These are phyloP conservation scores for Tolypocladium inflatum DNA, from an alignment of 2,329 filamentous ascomycete species.

Conservation along the genomic window DNA sequence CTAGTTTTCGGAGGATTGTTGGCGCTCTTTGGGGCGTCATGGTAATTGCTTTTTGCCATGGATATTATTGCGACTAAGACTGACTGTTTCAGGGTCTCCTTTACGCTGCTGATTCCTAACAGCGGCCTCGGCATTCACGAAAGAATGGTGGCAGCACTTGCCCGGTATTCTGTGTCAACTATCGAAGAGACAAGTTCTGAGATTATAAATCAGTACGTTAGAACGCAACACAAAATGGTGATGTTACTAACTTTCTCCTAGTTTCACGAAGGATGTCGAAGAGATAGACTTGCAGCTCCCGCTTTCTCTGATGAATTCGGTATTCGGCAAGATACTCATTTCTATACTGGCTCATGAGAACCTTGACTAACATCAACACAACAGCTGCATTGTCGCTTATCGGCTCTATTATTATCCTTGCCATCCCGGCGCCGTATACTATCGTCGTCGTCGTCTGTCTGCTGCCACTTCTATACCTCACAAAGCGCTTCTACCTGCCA, in stretches of 20 bases:
- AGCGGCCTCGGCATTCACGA: background rate
- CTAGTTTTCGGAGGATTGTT: background rate
- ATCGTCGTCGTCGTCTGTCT: background rate
- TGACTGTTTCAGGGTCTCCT: background rate
- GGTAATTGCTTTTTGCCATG: background rate
- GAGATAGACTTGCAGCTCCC: background rate
- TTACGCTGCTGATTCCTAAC: background rate
- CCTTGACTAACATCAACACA: background rate
- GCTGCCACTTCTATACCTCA: background rate
- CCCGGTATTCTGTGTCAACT: background rate
- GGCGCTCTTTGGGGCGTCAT: background rate
- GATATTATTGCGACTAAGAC: background rate
- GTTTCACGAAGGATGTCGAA: background rate
- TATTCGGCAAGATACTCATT: background rate
- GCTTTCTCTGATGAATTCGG: background rate
- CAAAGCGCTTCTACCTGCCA: background rate
- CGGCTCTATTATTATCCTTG: background rate
- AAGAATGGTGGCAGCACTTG: background rate
- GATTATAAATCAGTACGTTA: background rate
- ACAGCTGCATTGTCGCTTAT: background rate
- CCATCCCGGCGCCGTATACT: background rate
- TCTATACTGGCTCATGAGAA: background rate
- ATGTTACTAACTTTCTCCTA: background rate
- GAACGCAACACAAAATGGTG: background rate
- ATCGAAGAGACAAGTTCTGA: background rate